These are phyloP conservation scores for Mycosarcoma mackinlayi DNA, from an alignment of 1,284 basidiomycete species.

Conservation along the genomic window DNA sequence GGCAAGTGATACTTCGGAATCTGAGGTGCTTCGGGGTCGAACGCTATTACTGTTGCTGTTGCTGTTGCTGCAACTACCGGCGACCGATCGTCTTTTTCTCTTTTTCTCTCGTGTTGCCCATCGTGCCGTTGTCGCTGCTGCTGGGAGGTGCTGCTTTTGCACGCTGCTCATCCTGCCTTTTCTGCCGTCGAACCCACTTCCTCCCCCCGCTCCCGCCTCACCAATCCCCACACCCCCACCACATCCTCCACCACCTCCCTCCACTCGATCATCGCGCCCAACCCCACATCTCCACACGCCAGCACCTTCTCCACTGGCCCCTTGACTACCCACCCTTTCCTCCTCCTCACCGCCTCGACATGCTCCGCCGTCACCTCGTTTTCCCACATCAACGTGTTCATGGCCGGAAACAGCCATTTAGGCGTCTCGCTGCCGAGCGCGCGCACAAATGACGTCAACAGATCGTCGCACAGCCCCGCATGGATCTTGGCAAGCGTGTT, in stretches of 20 bases:
- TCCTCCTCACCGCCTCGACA: constrained; percentile 76
- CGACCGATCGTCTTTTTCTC: too few species aligned
- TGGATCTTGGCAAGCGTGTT: constrained; percentile 94
- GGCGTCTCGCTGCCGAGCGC: constrained; percentile 83
- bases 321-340: constrained; percentile 81
- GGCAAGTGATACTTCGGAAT: too few species aligned
- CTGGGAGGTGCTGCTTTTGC: too few species aligned
- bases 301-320: constrained; percentile 87
- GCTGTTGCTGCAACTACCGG: too few species aligned
- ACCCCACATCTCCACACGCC: constrained; percentile 92
- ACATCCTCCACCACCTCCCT: constrained; percentile 48
- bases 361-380: constrained; percentile 92
- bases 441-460: constrained; percentile 87
- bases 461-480: constrained; percentile 87
- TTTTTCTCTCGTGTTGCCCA: too few species aligned
- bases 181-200: neutral
- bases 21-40: too few species aligned
- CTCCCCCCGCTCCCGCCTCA: neutral
- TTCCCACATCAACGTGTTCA: constrained; percentile 98
- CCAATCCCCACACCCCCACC: constrained; percentile 29
- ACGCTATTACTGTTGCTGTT: too few species aligned
- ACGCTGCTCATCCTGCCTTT: neutral
- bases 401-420: constrained; percentile 91
- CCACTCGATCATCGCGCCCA: constrained; percentile 65
- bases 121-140: too few species aligned